These are phyloP conservation scores for Atkinsonella hypoxylon DNA, from an alignment of 2,329 filamentous ascomycete species.

Conservation along the genomic window DNA sequence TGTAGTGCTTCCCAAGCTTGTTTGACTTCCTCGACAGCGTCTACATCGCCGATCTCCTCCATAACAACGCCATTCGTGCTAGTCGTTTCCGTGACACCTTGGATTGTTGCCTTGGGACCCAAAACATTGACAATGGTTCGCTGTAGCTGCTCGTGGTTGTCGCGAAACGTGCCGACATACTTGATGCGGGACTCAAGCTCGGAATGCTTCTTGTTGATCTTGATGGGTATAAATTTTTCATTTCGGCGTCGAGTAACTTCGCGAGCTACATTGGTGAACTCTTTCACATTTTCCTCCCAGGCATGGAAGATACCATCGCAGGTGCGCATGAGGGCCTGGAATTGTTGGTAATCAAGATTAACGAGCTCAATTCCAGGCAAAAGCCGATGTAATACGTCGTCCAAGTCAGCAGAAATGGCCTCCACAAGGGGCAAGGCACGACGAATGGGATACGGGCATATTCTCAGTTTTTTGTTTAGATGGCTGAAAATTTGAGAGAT, in stretches of 20 bases:
- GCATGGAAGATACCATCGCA: constrained; percentile 77
- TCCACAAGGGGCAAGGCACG: constrained; percentile 90
- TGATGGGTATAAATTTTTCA: constrained; percentile 98
- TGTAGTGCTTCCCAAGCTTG: constrained; percentile 90
- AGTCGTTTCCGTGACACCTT: constrained; percentile 38
- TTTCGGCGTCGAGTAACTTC: constrained; percentile 88
- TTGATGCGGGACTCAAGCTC: constrained; percentile 83
- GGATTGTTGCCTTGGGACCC: constrained; percentile 55
- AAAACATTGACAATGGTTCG: constrained; percentile 95
- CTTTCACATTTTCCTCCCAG: constrained; percentile 94
- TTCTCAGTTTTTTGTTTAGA: constrained; percentile 93
- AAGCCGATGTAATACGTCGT: constrained; percentile 72
- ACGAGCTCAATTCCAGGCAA: constrained; percentile 81
- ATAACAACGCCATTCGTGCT: constrained; percentile 56
- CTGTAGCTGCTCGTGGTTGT: constrained; percentile 96
- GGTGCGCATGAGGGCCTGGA: constrained; percentile 70
- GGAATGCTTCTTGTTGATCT: constrained; percentile 77
- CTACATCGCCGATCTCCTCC: constrained; percentile 93
- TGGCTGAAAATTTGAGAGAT: constrained; percentile 84
- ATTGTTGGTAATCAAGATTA: constrained; percentile 85
- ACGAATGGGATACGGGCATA: constrained; percentile 89
- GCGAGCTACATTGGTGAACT: constrained; percentile 94
- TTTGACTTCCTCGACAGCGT: constrained; percentile 90
- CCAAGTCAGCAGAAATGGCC: constrained; percentile 87
- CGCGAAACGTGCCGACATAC: constrained; percentile 88